Evolutionary conservation across 345 rosid species (phyloP), one percentile per base, ranked within the genome.

Genomic region (Acer saccharum): DNA sequence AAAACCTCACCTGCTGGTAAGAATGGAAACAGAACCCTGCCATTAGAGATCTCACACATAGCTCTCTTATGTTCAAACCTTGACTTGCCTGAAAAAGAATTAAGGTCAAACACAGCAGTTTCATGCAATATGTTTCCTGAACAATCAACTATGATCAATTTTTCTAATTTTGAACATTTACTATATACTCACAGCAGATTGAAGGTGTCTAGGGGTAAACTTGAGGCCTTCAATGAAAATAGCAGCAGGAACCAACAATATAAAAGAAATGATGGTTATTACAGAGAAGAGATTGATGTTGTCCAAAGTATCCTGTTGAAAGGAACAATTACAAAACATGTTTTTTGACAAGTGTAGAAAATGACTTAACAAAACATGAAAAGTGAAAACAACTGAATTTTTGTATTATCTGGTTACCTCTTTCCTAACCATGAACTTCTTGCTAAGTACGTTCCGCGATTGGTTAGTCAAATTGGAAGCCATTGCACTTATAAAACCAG

Each of bases 401-500:
- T 17, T 3, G 0, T 25, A 58, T 70, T 23, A 7, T 32, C 18
- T n/a, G 20, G 29, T 61, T 72, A 89, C 88, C 92, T 90, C 93
- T 86, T 85, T 77, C 13, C 84, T 84, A 54, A 84, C 81, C 98
- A 95, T 91, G 71, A 90, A 77, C 57, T 87, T 95, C 75, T 95
- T 95, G 87, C 98, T 89, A 18, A 93, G 87, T 72, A 95, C 90
- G 78, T 93, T 93, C 57, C 99, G 89, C 1, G 93, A 92, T 81
- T 95, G 99, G 83, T 93, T 95, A 0, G 97, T 92, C 69, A 93
- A 83, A 80, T 95, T 95, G 71, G 99, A 95, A 43, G 98, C 96
- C 99, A 95, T 92, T 55, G 99, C 97, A 65, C 89, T 89, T 67
- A 84, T 85, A 88, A 95, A 95, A 67, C 99, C 99, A 78, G 73